A percentile compares a stretch with the other conserved stretches of the same genome.
phyloP scores from a whole-genome alignment of 805 yeast genomes.

The Saturnispora zaruensis region DNA sequence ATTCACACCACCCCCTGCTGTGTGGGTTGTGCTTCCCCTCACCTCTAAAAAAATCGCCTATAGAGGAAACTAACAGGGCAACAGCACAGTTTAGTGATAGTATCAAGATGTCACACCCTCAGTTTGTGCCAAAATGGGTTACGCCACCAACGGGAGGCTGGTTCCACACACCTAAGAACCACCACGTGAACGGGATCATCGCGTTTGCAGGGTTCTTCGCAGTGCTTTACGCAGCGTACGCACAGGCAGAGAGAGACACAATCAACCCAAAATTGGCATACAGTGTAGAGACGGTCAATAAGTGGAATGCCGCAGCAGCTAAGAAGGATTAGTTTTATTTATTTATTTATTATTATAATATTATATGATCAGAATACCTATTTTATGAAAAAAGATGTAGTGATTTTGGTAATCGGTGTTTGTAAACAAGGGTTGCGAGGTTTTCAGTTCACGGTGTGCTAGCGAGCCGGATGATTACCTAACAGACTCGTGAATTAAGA shows the following conservation, averaged over 20 bases:
- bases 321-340: conserved; percentile 11
- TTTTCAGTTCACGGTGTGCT: too few relatives aligned
- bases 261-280: conserved; percentile 31
- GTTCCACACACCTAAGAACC: conserved; percentile 45
- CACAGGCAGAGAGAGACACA: conserved; percentile 31
- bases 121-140: conserved; percentile 27
- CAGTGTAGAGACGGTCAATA: conserved; percentile 31
- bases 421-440: too few relatives aligned
- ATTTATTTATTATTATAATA: conserved; percentile 4
- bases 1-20: too few relatives aligned
- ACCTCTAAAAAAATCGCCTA: too few relatives aligned
- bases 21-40: too few relatives aligned
- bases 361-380: not conserved
- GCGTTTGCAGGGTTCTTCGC: conserved; percentile 34
- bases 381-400: too few relatives aligned
- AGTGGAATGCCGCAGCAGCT: conserved; percentile 44
- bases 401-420: too few relatives aligned
- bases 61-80: too few relatives aligned
- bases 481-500: too few relatives aligned
- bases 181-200: conserved; percentile 35
- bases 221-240: conserved; percentile 27
- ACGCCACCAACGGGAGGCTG: conserved; percentile 48
- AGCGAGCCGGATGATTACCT: too few relatives aligned
- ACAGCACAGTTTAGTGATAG: not conserved
- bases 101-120: conserved; percentile 16